Evolutionary conservation across 305 asterid genomes (phyloP).

Genomic region (Solanum hybrid): DNA sequence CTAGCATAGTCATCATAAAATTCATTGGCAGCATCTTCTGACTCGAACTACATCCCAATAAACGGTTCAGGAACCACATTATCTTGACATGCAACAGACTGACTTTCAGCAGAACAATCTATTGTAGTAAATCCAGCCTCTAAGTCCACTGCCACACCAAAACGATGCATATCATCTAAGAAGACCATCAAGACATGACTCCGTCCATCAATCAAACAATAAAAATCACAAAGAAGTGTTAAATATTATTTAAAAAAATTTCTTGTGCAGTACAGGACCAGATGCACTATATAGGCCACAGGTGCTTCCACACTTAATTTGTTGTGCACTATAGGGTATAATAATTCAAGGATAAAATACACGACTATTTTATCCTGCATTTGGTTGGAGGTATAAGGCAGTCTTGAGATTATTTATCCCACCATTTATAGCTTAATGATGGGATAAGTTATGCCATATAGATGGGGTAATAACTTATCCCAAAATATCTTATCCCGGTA

Average conservation of each 20-base stretch:
- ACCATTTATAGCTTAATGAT: too few species aligned
- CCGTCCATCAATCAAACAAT: neutral
- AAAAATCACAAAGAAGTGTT: neutral
- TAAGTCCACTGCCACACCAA: conserved; percentile 8
- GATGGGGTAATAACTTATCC: neutral
- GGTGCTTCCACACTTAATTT: too few species aligned
- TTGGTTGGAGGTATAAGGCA: too few species aligned
- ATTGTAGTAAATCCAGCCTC: neutral
- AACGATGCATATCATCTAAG: neutral
- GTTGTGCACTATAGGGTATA: too few species aligned
- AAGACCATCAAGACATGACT: neutral
- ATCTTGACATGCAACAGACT: conserved; percentile 8
- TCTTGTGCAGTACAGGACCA: neutral
- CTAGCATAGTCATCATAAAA: conserved; percentile 24
- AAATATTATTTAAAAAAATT: neutral
- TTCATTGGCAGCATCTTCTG: conserved; percentile 20
- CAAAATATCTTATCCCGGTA: too few species aligned
- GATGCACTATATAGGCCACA: neutral
- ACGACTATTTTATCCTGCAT: too few species aligned
- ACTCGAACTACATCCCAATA: conserved; percentile 21
- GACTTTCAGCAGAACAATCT: conserved; percentile 4
- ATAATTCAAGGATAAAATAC: too few species aligned
- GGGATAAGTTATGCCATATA: neutral
- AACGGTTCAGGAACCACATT: conserved; percentile 9
- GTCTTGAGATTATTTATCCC: too few species aligned